Evolutionary conservation across 2,329 filamentous ascomycete species (phyloP).

Genomic region (Stenocarpella maydis): DNA sequence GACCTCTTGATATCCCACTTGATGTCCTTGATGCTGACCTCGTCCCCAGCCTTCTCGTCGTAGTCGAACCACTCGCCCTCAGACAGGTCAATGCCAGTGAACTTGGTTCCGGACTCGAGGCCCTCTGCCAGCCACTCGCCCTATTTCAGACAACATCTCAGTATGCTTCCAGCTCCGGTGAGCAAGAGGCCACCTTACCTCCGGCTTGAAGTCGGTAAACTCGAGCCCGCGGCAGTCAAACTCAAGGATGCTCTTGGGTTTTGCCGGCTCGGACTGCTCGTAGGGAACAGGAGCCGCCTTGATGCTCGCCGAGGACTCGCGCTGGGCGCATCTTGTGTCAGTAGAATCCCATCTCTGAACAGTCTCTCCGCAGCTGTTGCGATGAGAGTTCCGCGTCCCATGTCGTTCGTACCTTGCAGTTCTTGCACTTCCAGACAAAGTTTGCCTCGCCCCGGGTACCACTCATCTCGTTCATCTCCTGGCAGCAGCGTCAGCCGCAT

Average conservation of each 20-base stretch:
- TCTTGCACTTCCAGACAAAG: slow-evolving; percentile 99
- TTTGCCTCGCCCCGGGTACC: slow-evolving; percentile 96
- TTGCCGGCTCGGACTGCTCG: slow-evolving; percentile 74
- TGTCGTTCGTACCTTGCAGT: slow-evolving; percentile 85
- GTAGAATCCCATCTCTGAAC: neutral
- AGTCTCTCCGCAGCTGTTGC: no score
- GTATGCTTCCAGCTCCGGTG: slow-evolving; percentile 28
- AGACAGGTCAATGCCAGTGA: slow-evolving; percentile 79
- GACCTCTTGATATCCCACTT: slow-evolving; percentile 85
- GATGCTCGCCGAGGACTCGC: slow-evolving; percentile 87
- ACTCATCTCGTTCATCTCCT: slow-evolving; percentile 92
- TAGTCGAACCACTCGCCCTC: slow-evolving; percentile 99
- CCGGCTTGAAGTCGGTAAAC: slow-evolving; percentile 88
- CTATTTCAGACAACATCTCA: slow-evolving; percentile 51
- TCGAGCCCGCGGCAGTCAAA: slow-evolving; percentile 95
- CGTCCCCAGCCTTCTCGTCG: slow-evolving; percentile 89
- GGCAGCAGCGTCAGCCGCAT: slow-evolving; percentile 18
- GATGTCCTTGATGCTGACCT: slow-evolving; percentile 90
- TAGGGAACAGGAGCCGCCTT: slow-evolving; percentile 78
- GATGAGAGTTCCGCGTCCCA: no score
- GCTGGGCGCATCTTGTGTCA: slow-evolving; percentile 53
- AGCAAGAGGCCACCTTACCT: slow-evolving; percentile 62
- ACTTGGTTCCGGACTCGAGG: slow-evolving; percentile 80
- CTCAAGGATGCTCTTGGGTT: slow-evolving; percentile 80
- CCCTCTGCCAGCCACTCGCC: slow-evolving; percentile 92